phyloP scores from a whole-genome alignment of 2,329 filamentous ascomycete species.

The Penicillium carneum region DNA sequence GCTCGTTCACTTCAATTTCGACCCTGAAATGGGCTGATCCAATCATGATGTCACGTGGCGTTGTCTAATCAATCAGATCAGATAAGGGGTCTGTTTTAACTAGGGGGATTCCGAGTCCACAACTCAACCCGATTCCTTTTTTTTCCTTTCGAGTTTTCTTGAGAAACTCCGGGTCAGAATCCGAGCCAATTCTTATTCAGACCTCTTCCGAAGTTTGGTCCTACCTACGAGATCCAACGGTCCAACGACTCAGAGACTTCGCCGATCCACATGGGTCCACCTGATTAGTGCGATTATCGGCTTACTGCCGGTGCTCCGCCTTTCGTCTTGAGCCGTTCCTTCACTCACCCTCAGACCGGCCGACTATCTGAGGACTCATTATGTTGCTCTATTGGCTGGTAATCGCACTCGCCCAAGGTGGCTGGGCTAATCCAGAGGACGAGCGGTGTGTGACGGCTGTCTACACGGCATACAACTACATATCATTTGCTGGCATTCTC shows the following conservation, averaged over 20 bases:
- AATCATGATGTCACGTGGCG: constrained; percentile 13
- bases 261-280: constrained; percentile 19
- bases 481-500: constrained; percentile 40
- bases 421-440: constrained; percentile 25
- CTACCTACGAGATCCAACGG: constrained; percentile 2
- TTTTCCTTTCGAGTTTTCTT: background rate
- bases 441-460: constrained; percentile 46
- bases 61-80: constrained; percentile 28
- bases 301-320: constrained; percentile 18
- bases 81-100: constrained; percentile 21
- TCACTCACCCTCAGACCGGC: constrained; percentile 2
- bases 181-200: background rate
- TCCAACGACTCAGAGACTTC: constrained; percentile 17
- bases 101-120: background rate
- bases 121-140: background rate
- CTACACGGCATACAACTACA: constrained; percentile 43
- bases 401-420: constrained; percentile 21
- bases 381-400: constrained; percentile 36
- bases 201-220: background rate
- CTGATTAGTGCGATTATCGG: constrained; percentile 27
- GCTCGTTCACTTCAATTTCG: background rate
- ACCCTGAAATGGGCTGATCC: background rate
- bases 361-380: constrained; percentile 15
- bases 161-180: background rate
- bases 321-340: constrained; percentile 16